Evolutionary conservation across 441 rosid species (phyloP), one percentile per base, ranked within the genome.

Genomic region (Omphalea diandra): DNA sequence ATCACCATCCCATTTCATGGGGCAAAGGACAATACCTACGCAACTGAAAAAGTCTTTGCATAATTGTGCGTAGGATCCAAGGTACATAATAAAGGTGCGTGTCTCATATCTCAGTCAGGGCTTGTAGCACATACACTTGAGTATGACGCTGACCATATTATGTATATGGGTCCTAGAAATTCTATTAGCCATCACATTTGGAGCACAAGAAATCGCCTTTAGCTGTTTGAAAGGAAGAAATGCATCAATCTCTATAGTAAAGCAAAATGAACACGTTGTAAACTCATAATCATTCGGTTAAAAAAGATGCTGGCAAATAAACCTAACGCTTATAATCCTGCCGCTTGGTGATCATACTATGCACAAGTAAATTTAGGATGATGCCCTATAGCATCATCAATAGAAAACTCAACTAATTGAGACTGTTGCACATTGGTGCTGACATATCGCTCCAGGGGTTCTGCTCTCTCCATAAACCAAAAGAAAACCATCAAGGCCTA

Each of bases 81-180:
- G 15, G 22, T 46, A 33, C 69, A 69, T 29, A 29, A 63, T 65
- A 49, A 69, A 73, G 7, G 53, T 56, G 68, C 10, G 53, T 56
- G 68, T 66, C 59, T 53, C 61, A 31, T 55, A 72, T 49, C 63
- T 58, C 59, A 29, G 73, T 68, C 67, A 66, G 56, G 41, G 18
- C 53, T 33, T 69, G 38, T 53, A 47, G 61, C 58, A 52, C n/a
- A n/a, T n/a, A n/a, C 27, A 32, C 66, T 52, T 60, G 63, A 67
- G 60, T 35, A n/a, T 14, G 17, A 67, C n/a, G 20, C 11, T 24
- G 50, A 65, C 40, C 65, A 26, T 60, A 4, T 22, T 35, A n/a
- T n/a, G n/a, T n/a, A n/a, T 46, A 11, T 20, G 54, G 59, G 32
- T 40, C 70, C 46, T 12, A 27, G n/a, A 63, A 52, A 29, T 56